phyloP scores from a whole-genome alignment of 164 flowering plant genomes.

The Houttuynia cordata region DNA sequence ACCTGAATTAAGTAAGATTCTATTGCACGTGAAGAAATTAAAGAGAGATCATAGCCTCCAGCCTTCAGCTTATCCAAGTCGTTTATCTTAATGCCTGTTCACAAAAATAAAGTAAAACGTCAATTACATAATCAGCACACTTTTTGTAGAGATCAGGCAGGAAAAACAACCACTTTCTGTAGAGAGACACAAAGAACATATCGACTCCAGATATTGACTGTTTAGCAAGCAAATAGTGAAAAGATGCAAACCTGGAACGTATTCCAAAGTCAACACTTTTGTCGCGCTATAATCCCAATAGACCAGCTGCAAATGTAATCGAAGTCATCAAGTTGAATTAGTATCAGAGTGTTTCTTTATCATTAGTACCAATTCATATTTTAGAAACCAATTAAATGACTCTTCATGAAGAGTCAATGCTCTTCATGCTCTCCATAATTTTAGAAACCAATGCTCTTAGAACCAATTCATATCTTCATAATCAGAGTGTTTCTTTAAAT shows the following conservation, averaged over 20 bases:
- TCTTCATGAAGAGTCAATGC: too few relatives aligned
- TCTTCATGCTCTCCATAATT: too few relatives aligned
- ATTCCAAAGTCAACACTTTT: constrained; percentile 90
- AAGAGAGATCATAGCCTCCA: constrained; percentile 52
- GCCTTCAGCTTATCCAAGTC: constrained; percentile 42
- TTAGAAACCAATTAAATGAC: too few relatives aligned
- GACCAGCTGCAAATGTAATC: constrained; percentile 40
- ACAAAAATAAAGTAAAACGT: constrained; percentile 7
- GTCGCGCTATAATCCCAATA: constrained; percentile 86
- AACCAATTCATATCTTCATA: too few relatives aligned
- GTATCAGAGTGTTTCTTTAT: not conserved
- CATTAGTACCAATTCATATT: too few relatives aligned
- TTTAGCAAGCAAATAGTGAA: constrained; percentile 1
- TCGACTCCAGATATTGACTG: not conserved
- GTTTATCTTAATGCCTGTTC: constrained; percentile 76
- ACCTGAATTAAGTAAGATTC: constrained; percentile 96
- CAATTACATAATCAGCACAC: constrained; percentile 1
- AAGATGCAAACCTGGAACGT: constrained; percentile 68
- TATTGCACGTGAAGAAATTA: constrained; percentile 70
- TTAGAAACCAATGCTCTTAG: too few relatives aligned
- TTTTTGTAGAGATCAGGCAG: too few relatives aligned
- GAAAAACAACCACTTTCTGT: too few relatives aligned
- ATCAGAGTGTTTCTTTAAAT: too few relatives aligned
- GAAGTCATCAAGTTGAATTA: constrained; percentile 2
- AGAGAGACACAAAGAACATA: not conserved